Evolutionary conservation across 306 rosid species (phyloP), one percentile per base, ranked within the genome.

Genomic region (Castanea crenata): DNA sequence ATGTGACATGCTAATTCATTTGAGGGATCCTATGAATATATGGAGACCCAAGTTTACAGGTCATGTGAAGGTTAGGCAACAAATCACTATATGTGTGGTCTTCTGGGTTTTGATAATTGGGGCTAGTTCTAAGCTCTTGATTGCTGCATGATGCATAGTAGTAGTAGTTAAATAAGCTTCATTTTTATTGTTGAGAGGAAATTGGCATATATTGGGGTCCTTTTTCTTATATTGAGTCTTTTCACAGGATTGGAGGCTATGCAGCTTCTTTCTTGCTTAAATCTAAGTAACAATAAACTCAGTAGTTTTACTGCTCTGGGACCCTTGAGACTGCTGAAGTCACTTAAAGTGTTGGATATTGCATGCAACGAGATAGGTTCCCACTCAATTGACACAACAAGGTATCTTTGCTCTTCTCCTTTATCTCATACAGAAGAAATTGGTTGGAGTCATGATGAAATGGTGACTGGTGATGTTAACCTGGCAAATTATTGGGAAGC

Each of bases 201-300:
- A 79, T 14, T 25, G 69, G 59, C 81, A 85, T 69, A 55, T 65
- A 16, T 76, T 82, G 54, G 54, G 54, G 54, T 73, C 25, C 15
- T 58, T 12, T 61, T 61, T 25, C 67, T 61, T 32, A 65, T 65
- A 31, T 65, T 20, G 62, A 71, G 57, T 71, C 51, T 82, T 78
- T 83, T 83, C 73, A 88, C 87, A 95, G 99, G 98, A 52, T 78
- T 95, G 92, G 97, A 93, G 86, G 92, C 93, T 58, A 78, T 95
- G 96, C 98, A 91, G 81, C 97, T 93, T 81, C 91, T 93, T 16
- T 87, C 92, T 79, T 76, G 86, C 89, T 87, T 91, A 81, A 95
- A 91, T 83, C 82, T 93, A 87, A 85, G 96, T 79, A 81, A 89
- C 87, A 96, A 96, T 77, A 91, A 88, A 75, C 71, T 96, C 15